Evolutionary conservation across 306 rosid species (phyloP), one percentile per base, ranked within the genome.

Genomic region (Castanea sativa): DNA sequence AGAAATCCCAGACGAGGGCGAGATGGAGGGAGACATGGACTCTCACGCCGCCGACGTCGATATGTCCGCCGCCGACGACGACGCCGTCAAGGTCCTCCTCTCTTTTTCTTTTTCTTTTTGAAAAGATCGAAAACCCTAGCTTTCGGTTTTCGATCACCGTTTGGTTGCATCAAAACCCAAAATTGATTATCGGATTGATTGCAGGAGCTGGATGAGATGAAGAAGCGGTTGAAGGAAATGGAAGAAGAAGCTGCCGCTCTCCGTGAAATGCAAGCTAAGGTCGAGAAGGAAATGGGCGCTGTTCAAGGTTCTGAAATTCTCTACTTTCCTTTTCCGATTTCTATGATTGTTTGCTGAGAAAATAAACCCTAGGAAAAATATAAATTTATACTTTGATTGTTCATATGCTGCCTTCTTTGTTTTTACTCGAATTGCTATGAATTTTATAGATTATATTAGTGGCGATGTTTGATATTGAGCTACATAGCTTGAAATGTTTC

Each of bases 211-310:
- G 98, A 92, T 55, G 94, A 94, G 91, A 94, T 94, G 98, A 90
- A 91, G 90, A 92, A 90, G 73, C 93, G 96, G 1, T 79, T 94
- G 86, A 92, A 92, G 89, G 98, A 92, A 74, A 94, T 94, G 96
- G 97, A 94, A 82, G 98, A 92, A 68, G 98, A 94, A 79, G 97
- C 98, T 33, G 94, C 98, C 10, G 98, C 97, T 45, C 94, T 94
- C 49, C 97, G 98, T 14, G 98, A 94, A 73, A 92, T 94, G 98
- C 98, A 92, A 78, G 97, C 97, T 69, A 94, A 92, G 88, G 97
- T 94, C 33, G 98, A 94, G 82, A 94, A 94, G 87, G 98, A 94
- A 45, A 92, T 94, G 89, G 98, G 98, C 45, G 89, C 91, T 20
- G 92, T 88, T 78, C 98, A 91, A 94, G 98, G 98, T 92, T 65